Evolutionary conservation across 2,329 filamentous ascomycete species (phyloP).

Genomic region (Canariomyces notabilis): DNA sequence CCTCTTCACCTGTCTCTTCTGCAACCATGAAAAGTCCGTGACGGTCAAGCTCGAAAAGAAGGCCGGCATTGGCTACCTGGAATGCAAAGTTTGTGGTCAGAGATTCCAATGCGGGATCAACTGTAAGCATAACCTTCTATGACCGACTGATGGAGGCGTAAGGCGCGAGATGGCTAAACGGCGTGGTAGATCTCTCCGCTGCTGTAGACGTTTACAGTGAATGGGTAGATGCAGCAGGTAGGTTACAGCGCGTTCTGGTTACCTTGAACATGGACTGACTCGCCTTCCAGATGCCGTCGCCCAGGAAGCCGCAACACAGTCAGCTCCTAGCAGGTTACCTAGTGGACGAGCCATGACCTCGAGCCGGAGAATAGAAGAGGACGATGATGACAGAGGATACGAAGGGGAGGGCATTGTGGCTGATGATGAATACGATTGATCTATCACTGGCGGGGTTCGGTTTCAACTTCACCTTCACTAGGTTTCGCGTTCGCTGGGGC

Average conservation of each 20-base stretch:
- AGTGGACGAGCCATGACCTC: conserved; percentile 10
- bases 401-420: conserved; percentile 48
- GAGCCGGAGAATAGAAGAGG: conserved; percentile 20
- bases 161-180: background rate
- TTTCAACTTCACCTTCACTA: conserved; percentile 3
- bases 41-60: conserved; percentile 93
- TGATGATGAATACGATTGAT: conserved; percentile 52
- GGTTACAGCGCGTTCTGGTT: conserved; percentile 14
- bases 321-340: conserved; percentile 1
- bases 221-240: conserved; percentile 85
- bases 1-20: conserved; percentile 95
- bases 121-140: conserved; percentile 51
- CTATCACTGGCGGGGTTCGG: conserved; percentile 4
- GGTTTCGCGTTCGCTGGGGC: conserved; percentile 7
- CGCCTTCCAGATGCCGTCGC: conserved; percentile 27
- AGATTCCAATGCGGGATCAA: conserved; percentile 90
- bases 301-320: conserved; percentile 14
- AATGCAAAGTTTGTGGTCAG: conserved; percentile 91
- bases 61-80: conserved; percentile 73
- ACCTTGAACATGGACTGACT: background rate
- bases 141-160: background rate
- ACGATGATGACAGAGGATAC: conserved; percentile 47
- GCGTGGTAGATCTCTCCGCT: conserved; percentile 68
- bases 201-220: conserved; percentile 95
- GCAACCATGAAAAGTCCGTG: conserved; percentile 94